Percentiles rank a stretch among this genome's conserved stretches.
These are phyloP conservation scores for Metroxylon sagu DNA, from an alignment of 176 grass and related monocot genomes.

Conservation along the genomic window DNA sequence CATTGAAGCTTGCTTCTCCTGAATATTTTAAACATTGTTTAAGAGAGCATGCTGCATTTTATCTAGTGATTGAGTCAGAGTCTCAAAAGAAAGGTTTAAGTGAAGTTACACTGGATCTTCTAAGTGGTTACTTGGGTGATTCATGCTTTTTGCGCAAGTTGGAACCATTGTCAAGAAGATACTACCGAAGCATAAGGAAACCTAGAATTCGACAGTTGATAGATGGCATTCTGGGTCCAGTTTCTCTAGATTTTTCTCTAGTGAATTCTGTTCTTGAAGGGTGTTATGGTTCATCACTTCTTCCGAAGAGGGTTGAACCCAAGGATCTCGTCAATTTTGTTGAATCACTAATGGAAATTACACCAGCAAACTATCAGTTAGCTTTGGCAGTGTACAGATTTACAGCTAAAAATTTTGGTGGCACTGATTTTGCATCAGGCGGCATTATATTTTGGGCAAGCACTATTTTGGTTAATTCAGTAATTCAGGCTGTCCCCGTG, in stretches of 20 bases:
- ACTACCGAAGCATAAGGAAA: constrained; percentile 65
- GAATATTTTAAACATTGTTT: constrained; percentile 57
- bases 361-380: constrained; percentile 78
- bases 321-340: constrained; percentile 75
- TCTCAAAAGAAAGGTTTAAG: constrained; percentile 24
- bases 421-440: constrained; percentile 28
- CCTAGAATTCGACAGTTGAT: constrained; percentile 60
- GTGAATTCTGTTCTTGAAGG: constrained; percentile 76
- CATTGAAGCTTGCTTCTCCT: constrained; percentile 36
- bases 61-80: constrained; percentile 33
- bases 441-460: constrained; percentile 68
- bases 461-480: constrained; percentile 61
- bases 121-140: constrained; percentile 56
- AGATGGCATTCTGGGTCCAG: constrained; percentile 63
- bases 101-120: constrained; percentile 35
- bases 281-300: constrained; percentile 51
- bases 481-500: constrained; percentile 63
- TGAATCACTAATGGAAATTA: constrained; percentile 59
- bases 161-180: constrained; percentile 66
- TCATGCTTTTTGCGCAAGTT: constrained; percentile 18
- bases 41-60: constrained; percentile 64
- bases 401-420: constrained; percentile 17
- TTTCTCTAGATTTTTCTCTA: constrained; percentile 41
- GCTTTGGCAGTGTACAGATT: constrained; percentile 60
- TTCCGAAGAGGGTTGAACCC: constrained; percentile 41